Conservation (phyloP, 345 rosid species). For the Brassica juncea region DNA sequence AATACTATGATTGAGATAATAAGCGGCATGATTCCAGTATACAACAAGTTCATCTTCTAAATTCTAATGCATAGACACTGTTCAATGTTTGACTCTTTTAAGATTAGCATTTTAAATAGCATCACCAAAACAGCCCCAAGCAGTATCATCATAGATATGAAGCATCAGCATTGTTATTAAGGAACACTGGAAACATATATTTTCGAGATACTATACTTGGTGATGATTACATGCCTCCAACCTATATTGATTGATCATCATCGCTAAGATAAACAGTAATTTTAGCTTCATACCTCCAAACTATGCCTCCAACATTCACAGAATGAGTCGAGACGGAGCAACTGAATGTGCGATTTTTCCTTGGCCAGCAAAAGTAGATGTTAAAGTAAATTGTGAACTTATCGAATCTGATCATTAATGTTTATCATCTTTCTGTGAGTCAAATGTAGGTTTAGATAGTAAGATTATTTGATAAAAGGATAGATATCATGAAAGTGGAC, state of each 20-base stretch:
- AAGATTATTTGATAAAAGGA: too few relatives aligned
- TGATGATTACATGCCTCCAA: neutral
- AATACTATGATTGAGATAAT: neutral
- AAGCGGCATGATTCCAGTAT: neutral
- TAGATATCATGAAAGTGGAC: too few relatives aligned
- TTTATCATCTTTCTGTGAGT: too few relatives aligned
- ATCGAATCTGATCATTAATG: too few relatives aligned
- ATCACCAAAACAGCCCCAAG: neutral
- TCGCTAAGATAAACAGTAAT: neutral
- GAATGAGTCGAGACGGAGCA: slow-evolving; percentile 60
- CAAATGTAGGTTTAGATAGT: too few relatives aligned
- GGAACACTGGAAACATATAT: neutral
- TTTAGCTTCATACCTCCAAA: slow-evolving; percentile 72
- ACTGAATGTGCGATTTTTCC: too few relatives aligned
- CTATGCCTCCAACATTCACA: slow-evolving; percentile 83
- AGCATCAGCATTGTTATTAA: neutral
- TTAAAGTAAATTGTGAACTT: too few relatives aligned
- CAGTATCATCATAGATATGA: neutral
- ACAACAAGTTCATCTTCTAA: slow-evolving; percentile 3
- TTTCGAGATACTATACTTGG: neutral
- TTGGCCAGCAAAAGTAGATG: too few relatives aligned
- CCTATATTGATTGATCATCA: neutral
- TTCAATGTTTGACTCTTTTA: slow-evolving; percentile 1
- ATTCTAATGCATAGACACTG: neutral
- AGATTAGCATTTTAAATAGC: neutral